These are phyloP conservation scores for Dichotomopilus funicola DNA, from an alignment of 2,329 filamentous ascomycete genomes.

Conservation along the genomic window DNA sequence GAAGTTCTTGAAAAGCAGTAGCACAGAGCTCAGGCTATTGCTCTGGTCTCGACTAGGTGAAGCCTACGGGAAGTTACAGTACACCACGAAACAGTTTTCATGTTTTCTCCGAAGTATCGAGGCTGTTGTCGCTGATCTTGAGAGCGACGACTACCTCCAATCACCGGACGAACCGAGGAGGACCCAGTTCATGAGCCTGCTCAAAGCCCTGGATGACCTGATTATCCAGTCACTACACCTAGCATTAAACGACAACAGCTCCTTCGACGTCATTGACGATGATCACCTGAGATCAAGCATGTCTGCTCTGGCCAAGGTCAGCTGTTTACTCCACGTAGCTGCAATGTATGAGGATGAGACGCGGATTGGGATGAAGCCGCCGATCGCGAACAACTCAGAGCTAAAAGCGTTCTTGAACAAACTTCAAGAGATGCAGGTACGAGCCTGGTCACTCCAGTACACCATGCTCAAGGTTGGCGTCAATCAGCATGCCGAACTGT, in stretches of 20 bases:
- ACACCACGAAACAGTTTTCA: conserved; percentile 80
- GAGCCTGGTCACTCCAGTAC: conserved; percentile 84
- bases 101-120: conserved; percentile 83
- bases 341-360: conserved; percentile 80
- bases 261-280: conserved; percentile 80
- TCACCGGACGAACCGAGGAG: conserved; percentile 59
- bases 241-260: conserved; percentile 57
- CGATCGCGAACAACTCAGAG: conserved; percentile 51
- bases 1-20: conserved; percentile 76
- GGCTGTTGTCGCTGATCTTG: conserved; percentile 61
- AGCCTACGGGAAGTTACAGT: conserved; percentile 79
- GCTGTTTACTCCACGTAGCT: conserved; percentile 69
- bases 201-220: conserved; percentile 74
- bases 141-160: conserved; percentile 56
- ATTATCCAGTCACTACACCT: conserved; percentile 64
- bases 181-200: conserved; percentile 63
- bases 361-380: conserved; percentile 64
- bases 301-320: conserved; percentile 62
- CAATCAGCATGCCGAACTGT: conserved; percentile 56
- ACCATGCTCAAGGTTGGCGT: conserved; percentile 70
- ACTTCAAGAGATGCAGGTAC: conserved; percentile 79
- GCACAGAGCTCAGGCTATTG: conserved; percentile 75
- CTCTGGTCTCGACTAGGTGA: conserved; percentile 88
- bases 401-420: conserved; percentile 57
- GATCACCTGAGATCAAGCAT: conserved; percentile 69